phyloP scores from a whole-genome alignment of 345 rosid species.

The Brassica nigra region DNA sequence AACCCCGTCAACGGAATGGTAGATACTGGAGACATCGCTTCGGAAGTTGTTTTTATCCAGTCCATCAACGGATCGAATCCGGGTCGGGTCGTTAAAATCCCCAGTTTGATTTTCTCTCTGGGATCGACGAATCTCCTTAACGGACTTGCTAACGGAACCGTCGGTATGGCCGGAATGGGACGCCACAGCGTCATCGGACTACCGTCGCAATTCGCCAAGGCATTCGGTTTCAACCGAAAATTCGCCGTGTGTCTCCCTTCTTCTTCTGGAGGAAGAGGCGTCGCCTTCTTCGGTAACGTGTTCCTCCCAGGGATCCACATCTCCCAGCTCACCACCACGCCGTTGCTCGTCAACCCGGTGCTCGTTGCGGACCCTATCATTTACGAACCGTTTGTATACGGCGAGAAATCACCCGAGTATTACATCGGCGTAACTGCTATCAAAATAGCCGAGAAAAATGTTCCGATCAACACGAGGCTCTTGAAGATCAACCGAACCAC shows the following conservation, averaged over 20 bases:
- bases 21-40: conserved; percentile 55
- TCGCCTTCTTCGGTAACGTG: conserved; percentile 57
- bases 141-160: conserved; percentile 53
- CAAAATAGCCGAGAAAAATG: conserved; percentile 38
- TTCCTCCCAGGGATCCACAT: conserved; percentile 56
- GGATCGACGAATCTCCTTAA: conserved; percentile 46
- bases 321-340: conserved; percentile 54
- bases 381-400: conserved; percentile 40
- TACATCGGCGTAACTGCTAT: conserved; percentile 61
- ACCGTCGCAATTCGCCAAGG: conserved; percentile 56
- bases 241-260: conserved; percentile 62
- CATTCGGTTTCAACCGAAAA: conserved; percentile 59
- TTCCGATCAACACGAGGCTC: conserved; percentile 48
- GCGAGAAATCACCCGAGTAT: conserved; percentile 66
- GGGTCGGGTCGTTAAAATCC: conserved; percentile 45
- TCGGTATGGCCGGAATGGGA: conserved; percentile 70
- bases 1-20: conserved; percentile 50
- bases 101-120: conserved; percentile 49
- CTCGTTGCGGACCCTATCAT: conserved; percentile 38
- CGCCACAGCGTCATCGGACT: conserved; percentile 46
- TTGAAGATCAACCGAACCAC: conserved; percentile 41
- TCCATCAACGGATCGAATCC: conserved; percentile 72
- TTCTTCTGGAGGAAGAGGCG: conserved; percentile 41
- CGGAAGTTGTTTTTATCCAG: conserved; percentile 58
- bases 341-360: conserved; percentile 59